Evolutionary conservation across 176 grass and related monocot genomes (phyloP).

Genomic region (Oryza meridionalis): DNA sequence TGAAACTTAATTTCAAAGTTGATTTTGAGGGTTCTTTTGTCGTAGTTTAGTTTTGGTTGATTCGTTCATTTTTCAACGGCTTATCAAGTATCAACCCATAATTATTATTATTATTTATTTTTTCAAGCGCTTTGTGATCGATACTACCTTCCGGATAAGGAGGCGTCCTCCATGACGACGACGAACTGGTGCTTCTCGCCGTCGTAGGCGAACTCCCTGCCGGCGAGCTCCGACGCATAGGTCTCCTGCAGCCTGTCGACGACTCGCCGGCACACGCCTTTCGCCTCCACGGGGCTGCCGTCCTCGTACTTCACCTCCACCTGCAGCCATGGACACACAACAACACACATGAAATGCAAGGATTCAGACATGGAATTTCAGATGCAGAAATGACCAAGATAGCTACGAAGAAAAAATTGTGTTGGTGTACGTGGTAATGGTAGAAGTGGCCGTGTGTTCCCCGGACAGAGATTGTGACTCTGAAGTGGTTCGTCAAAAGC

Average conservation of each 20-base stretch:
- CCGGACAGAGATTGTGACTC: background rate
- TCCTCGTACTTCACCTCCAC: background rate
- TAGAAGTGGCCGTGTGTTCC: background rate
- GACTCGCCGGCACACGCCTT: background rate
- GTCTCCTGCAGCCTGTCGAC: background rate
- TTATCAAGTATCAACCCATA: too few relatives aligned
- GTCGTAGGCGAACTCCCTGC: background rate
- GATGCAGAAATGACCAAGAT: background rate
- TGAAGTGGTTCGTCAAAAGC: constrained; percentile 18
- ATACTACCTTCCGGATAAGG: constrained; percentile 1
- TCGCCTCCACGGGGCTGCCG: background rate
- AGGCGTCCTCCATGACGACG: constrained; percentile 1
- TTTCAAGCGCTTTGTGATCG: background rate
- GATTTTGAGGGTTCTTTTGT: too few relatives aligned
- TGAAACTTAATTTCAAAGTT: too few relatives aligned
- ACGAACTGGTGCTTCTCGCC: background rate
- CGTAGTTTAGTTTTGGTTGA: too few relatives aligned
- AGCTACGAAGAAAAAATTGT: background rate
- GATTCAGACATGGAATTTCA: background rate
- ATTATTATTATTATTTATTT: too few relatives aligned
- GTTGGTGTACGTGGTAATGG: background rate
- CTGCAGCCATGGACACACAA: background rate
- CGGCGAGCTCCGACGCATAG: background rate
- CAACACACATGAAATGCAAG: background rate
- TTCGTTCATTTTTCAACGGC: too few relatives aligned